phyloP scores from a whole-genome alignment of 2,329 filamentous ascomycete species.

The Dothideomycetes sp. region DNA sequence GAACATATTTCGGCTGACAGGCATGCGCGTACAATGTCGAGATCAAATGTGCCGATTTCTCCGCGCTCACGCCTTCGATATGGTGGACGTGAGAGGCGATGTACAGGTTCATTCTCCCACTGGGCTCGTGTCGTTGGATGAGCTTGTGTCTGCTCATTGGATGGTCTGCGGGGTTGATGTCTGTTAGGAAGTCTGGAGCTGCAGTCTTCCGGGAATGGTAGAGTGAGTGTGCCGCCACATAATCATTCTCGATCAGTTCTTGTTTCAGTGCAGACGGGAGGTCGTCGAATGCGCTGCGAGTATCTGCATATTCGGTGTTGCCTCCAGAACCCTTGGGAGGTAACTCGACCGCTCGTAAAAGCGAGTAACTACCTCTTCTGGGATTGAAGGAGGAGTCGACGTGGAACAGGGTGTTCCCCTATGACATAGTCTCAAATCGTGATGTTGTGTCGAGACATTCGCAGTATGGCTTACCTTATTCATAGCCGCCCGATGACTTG shows the following conservation, averaged over 20 bases:
- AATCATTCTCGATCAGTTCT: slow-evolving; percentile 28
- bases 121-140: slow-evolving; percentile 41
- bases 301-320: slow-evolving; percentile 44
- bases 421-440: too few relatives aligned
- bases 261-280: slow-evolving; percentile 26
- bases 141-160: slow-evolving; percentile 36
- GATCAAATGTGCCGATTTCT: slow-evolving; percentile 26
- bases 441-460: slow-evolving; percentile 12
- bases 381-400: slow-evolving; percentile 46
- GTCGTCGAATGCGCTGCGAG: slow-evolving; percentile 39
- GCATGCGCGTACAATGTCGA: slow-evolving; percentile 36
- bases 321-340: slow-evolving; percentile 39
- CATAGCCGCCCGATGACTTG: slow-evolving; percentile 24
- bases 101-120: slow-evolving; percentile 42
- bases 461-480: slow-evolving; percentile 17
- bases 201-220: slow-evolving; percentile 43
- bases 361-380: slow-evolving; percentile 40
- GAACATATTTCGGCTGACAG: slow-evolving; percentile 35
- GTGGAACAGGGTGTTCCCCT: slow-evolving; percentile 43
- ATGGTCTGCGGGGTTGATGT: slow-evolving; percentile 30
- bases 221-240: slow-evolving; percentile 40
- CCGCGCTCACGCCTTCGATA: slow-evolving; percentile 31
- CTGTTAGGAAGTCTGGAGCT: slow-evolving; percentile 36
- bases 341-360: slow-evolving; percentile 39
- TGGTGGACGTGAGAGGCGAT: slow-evolving; percentile 39